Evolutionary conservation across 2,329 filamentous ascomycete species (phyloP), one percentile per base, ranked within the genome.

Genomic region (Colletotrichum noveboracense): DNA sequence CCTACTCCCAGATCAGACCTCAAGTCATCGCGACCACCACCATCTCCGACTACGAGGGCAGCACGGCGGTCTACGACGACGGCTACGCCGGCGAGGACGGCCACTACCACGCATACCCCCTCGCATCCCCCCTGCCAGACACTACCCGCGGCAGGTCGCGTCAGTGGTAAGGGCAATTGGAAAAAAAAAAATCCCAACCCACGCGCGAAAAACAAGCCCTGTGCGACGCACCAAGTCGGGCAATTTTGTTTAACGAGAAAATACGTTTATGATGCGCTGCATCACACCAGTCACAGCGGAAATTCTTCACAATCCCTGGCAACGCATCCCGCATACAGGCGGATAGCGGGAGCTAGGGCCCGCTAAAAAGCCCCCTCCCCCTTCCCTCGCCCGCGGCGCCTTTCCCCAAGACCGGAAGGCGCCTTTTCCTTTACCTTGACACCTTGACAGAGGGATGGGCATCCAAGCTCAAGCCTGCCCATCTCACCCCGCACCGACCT

Each of bases 61-160:
- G 78, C 66, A 30, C 71, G 9, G 58, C 76, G 26, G 77, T 76
- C 66, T 80, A 82, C 58, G 81, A 84, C 48, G 80, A 81, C 28
- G 55, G 56, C n/a, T 83, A 79, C 66, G 26, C 43, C 26, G 30
- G 26, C 43, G 82, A 85, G 70, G 83, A 84, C 75, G 83, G 83
- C 58, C 79, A 82, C 75, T 85, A 85, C 77, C 83, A 84, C 73
- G 66, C 81, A n/a, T 81, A 81, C 71, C 84, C 84, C 64, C 82
- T 85, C 21, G 70, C 69, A 69, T 18, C 26, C 43, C 43, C 43
- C 34, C 14, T 58, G 55, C 55, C 21, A 58, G 68, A 58, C 13
- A 24, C 67, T 21, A 38, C 66, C 26, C 68, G 72, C 24, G 72
- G 69, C 43, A 74, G 71, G 58, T 71, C 71, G 36, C 69, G 36